These are phyloP conservation scores for Gamarada debralockiae DNA, from an alignment of 495 filamentous ascomycete species.

Conservation along the genomic window DNA sequence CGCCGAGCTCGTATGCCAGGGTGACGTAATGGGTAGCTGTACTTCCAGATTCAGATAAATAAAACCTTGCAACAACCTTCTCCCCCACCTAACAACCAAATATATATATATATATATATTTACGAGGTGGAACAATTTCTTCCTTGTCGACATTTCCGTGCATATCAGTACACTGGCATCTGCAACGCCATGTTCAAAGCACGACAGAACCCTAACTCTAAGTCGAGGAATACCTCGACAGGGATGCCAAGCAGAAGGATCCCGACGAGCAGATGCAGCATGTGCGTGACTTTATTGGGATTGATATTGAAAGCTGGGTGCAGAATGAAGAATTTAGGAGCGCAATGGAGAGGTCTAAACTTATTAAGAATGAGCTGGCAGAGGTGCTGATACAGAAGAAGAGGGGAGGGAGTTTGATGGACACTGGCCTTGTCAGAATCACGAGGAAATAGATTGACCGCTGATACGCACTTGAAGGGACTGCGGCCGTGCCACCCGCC, in stretches of 20 bases:
- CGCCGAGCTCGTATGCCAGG: slow-evolving; percentile 95
- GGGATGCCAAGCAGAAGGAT: slow-evolving; percentile 7
- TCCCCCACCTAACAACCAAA: too few species aligned
- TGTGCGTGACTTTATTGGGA: slow-evolving; percentile 7
- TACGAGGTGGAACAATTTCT: too few species aligned
- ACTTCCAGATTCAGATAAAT: slow-evolving; percentile 71
- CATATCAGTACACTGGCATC: too few species aligned
- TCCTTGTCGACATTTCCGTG: too few species aligned
- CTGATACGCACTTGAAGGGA: too few species aligned
- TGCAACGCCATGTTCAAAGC: too few species aligned
- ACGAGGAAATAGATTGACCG: slow-evolving; percentile 9
- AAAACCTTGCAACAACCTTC: too few species aligned
- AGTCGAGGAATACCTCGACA: slow-evolving; percentile 1
- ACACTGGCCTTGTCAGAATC: slow-evolving; percentile 9
- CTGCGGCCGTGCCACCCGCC: too few species aligned
- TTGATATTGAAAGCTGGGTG: slow-evolving; percentile 5
- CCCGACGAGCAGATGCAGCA: slow-evolving; percentile 6
- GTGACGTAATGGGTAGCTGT: slow-evolving; percentile 98
- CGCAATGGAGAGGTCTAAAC: slow-evolving; percentile 2
- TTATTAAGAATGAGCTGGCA: slow-evolving; percentile 7
- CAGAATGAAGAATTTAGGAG: slow-evolving; percentile 9
- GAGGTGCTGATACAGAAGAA: slow-evolving; percentile 9
- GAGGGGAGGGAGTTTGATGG: not conserved
- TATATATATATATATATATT: too few species aligned
- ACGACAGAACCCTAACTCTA: too few species aligned